These are phyloP conservation scores for Sarocladium strictum DNA, from an alignment of 2,329 filamentous ascomycete species.

Conservation along the genomic window DNA sequence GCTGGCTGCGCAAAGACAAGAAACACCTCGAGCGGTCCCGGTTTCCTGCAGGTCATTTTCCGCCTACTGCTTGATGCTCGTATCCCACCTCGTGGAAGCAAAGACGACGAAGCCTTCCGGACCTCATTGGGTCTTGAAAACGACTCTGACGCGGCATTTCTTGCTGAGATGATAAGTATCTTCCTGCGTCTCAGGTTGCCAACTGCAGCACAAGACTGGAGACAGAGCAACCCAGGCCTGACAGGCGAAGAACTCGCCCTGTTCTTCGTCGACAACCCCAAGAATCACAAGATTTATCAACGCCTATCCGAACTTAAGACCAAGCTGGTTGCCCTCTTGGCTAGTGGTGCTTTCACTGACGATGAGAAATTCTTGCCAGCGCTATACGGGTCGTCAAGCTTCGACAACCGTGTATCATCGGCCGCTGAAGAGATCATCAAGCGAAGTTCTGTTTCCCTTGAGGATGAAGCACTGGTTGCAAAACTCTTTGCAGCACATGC, in stretches of 20 bases:
- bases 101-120: conserved; percentile 68
- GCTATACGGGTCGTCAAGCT: conserved; percentile 74
- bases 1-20: conserved; percentile 25
- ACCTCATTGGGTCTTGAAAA: conserved; percentile 60
- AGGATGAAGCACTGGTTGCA: conserved; percentile 57
- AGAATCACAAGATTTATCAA: conserved; percentile 53
- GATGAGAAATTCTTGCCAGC: conserved; percentile 78
- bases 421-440: conserved; percentile 88
- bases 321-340: conserved; percentile 63
- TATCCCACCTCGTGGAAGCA: conserved; percentile 70
- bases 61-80: conserved; percentile 65
- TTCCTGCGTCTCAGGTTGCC: conserved; percentile 48
- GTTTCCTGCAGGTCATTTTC: conserved; percentile 75
- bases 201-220: conserved; percentile 24
- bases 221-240: conserved; percentile 26
- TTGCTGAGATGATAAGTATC: conserved; percentile 71
- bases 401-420: conserved; percentile 74
- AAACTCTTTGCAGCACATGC: conserved; percentile 70
- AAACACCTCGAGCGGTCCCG: conserved; percentile 35
- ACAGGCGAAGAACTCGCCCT: conserved; percentile 23
- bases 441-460: conserved; percentile 66
- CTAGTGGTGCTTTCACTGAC: conserved; percentile 81
- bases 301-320: conserved; percentile 41
- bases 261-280: conserved; percentile 34
- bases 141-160: conserved; percentile 62